Percentiles rank a stretch among this genome's conserved stretches.
These are phyloP conservation scores for Trichoderma semiorbis DNA, from an alignment of 2,329 filamentous ascomycete genomes.

Conservation along the genomic window DNA sequence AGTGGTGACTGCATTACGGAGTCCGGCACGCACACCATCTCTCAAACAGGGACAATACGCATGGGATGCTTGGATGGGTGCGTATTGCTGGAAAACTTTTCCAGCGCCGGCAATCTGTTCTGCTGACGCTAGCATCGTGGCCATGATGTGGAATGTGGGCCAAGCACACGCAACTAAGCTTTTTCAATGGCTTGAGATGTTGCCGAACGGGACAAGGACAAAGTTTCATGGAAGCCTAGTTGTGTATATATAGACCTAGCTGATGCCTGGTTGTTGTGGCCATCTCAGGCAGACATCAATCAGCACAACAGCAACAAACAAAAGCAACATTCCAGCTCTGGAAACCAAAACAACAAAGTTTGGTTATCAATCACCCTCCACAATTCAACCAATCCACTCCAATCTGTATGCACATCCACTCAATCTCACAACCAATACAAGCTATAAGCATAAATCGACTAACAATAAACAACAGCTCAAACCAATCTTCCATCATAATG, in stretches of 20 bases:
- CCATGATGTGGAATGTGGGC: constrained; percentile 5
- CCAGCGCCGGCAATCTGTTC: neutral
- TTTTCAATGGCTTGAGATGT: neutral
- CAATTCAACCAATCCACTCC: neutral
- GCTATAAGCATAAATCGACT: neutral
- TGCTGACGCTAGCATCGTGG: constrained; percentile 1
- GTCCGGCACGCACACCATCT: neutral
- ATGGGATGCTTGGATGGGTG: neutral
- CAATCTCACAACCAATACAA: neutral
- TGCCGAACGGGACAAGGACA: neutral
- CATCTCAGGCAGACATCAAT: constrained; percentile 13
- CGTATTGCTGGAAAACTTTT: neutral
- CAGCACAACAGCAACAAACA: neutral
- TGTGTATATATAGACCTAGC: constrained; percentile 12
- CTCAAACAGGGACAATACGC: neutral
- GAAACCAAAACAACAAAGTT: neutral
- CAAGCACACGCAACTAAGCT: neutral
- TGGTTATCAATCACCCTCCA: neutral
- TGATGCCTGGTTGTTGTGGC: constrained; percentile 11
- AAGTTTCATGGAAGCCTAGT: neutral
- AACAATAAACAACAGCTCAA: neutral
- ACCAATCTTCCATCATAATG: constrained; percentile 7
- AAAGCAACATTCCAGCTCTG: neutral
- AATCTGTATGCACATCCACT: neutral
- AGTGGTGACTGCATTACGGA: neutral